Evolutionary conservation across 2,329 filamentous ascomycete genomes (phyloP).

Genomic region (Torrubiellomyces zombiae): DNA sequence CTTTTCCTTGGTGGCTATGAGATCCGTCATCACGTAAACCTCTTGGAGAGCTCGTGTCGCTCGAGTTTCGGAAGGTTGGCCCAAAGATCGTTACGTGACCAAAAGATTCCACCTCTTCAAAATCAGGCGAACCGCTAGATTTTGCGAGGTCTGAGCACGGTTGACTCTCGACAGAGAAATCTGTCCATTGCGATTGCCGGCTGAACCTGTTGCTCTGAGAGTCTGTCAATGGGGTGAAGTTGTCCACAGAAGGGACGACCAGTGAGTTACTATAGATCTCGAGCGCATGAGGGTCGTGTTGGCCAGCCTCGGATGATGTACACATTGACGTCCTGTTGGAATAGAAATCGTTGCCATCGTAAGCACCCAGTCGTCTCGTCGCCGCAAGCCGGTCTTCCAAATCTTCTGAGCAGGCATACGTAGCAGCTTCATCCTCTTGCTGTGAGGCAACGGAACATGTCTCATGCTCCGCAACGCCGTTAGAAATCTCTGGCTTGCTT

Average conservation of each 20-base stretch:
- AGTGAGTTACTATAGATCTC: too few species aligned
- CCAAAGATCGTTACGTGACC: conserved; percentile 18
- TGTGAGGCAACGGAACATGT: too few species aligned
- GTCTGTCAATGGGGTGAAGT: too few species aligned
- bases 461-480: too few species aligned
- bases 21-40: conserved; percentile 6
- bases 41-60: conserved; percentile 2
- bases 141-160: conserved; percentile 18
- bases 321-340: conserved; percentile 23
- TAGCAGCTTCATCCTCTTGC: conserved; percentile 16
- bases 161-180: conserved; percentile 38
- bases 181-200: conserved; percentile 43
- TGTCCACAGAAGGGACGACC: too few species aligned
- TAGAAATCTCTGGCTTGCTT: too few species aligned
- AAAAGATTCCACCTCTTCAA: conserved; percentile 11
- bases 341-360: conserved; percentile 12
- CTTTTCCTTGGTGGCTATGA: conserved; percentile 1
- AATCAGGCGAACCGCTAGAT: conserved; percentile 13
- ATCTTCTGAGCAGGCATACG: conserved; percentile 19
- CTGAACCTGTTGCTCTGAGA: conserved; percentile 30
- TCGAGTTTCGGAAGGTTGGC: conserved; percentile 3
- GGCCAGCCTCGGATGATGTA: conserved; percentile 20
- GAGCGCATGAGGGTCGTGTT: too few species aligned
- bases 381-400: conserved; percentile 15
- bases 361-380: conserved; percentile 12